phyloP scores from a whole-genome alignment of 2,329 filamentous ascomycete genomes.

The Fusarium equiseti region DNA sequence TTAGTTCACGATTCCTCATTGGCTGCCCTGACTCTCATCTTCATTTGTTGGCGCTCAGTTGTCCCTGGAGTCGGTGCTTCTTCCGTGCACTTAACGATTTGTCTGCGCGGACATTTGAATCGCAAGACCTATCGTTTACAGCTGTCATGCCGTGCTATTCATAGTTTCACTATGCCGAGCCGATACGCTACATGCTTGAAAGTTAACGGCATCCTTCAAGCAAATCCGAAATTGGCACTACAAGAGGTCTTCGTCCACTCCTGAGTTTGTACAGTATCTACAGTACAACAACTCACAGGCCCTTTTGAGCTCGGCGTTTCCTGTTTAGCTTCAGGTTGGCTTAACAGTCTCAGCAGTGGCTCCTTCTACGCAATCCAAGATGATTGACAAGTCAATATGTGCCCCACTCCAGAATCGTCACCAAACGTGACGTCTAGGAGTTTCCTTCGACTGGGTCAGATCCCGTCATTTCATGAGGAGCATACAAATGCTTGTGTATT shows the following conservation, averaged over 20 bases:
- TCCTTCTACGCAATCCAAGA: constrained; percentile 19
- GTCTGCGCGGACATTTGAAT: constrained; percentile 4
- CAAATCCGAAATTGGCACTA: constrained; percentile 10
- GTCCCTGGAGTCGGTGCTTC: background rate
- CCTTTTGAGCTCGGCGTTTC: constrained; percentile 24
- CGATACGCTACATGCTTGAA: constrained; percentile 10
- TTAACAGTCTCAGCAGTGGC: constrained; percentile 23
- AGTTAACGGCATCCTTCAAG: background rate
- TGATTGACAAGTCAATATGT: constrained; percentile 12
- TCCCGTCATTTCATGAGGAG: background rate
- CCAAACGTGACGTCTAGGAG: constrained; percentile 18
- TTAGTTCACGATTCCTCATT: constrained; percentile 24
- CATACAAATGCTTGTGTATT: background rate
- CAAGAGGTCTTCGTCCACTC: background rate
- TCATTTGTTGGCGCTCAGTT: constrained; percentile 7
- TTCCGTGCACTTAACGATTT: constrained; percentile 4
- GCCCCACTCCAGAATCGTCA: constrained; percentile 35
- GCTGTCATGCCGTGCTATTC: constrained; percentile 26
- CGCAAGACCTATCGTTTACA: constrained; percentile 5
- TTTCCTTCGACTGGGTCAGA: background rate
- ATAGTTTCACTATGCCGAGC: constrained; percentile 11
- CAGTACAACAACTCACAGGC: background rate
- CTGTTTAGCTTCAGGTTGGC: constrained; percentile 30
- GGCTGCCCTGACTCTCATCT: constrained; percentile 18
- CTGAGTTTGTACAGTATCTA: background rate